A percentile compares a stretch with the other conserved stretches of the same genome.
Conservation (phyloP, 805 yeast species). For the Candida nitratophila region DNA sequence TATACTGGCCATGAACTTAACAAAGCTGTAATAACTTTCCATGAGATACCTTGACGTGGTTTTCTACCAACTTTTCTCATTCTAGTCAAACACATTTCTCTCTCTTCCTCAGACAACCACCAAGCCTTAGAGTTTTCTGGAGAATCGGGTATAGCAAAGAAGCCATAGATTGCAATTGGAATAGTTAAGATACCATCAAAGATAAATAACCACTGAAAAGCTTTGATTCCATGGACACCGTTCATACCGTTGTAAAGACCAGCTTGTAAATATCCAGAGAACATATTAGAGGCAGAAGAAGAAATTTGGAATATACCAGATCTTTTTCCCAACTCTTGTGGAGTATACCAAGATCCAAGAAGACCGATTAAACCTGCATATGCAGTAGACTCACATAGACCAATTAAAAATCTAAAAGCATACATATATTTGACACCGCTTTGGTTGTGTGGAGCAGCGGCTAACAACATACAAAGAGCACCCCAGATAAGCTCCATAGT, state of each 20-base stretch:
- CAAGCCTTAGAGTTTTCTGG: conserved; percentile 34
- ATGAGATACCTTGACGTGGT: conserved; percentile 8
- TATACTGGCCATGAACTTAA: conserved; percentile 12
- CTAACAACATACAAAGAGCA: conserved; percentile 9
- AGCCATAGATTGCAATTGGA: conserved; percentile 50
- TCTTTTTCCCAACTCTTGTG: conserved; percentile 50
- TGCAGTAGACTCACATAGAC: conserved; percentile 58
- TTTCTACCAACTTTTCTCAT: conserved; percentile 7
- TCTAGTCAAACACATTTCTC: conserved; percentile 10
- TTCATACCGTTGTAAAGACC: conserved; percentile 38
- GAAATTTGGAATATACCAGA: conserved; percentile 56
- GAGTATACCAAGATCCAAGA: conserved; percentile 49
- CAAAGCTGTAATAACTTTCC: conserved; percentile 6
- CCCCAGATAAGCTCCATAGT: conserved; percentile 14
- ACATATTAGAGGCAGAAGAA: conserved; percentile 50
- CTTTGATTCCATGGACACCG: conserved; percentile 42
- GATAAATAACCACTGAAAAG: conserved; percentile 67
- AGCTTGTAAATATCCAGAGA: conserved; percentile 55
- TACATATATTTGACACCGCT: conserved; percentile 39
- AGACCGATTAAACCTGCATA: conserved; percentile 56
- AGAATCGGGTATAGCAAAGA: conserved; percentile 53
- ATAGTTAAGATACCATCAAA: conserved; percentile 53
- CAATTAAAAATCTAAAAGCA: conserved; percentile 57
- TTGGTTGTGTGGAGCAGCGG: conserved; percentile 20
- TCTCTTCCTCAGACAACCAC: conserved; percentile 23